Base-by-base conservation (phyloP, 495 filamentous ascomycete species). In the Apiosordaria backusii region DNA sequence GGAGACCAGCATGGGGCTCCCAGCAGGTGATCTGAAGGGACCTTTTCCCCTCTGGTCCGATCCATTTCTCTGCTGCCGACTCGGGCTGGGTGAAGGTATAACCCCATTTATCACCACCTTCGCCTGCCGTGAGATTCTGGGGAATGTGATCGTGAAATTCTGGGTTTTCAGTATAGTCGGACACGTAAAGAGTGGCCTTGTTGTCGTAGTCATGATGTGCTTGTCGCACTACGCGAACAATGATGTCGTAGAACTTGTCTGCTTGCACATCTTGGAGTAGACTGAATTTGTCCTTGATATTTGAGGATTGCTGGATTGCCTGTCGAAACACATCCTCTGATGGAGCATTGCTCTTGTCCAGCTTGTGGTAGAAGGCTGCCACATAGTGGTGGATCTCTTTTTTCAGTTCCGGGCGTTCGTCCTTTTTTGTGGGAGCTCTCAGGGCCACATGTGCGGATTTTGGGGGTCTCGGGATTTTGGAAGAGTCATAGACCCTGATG, bases 81-180 rank as follows among this genome's bases (percentile, higher is more conserved):
- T n/a, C 66, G 35, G 40, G 2, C 27, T 21, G 65, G 25, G 26
- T 58, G 4, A 63, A 60, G 13, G 66, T 73, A 65, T 80, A 75
- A 13, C 66, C 80, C 69, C 72, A 74, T 21, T 72, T 73, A 29
- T 80, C 76, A 26, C 19, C 58, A 68, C 71, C 40, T 16, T 23
- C 22, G 7, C 15, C 4, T 13, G 4, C 26, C 40, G 50, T 2
- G 23, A 61, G 78, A 71, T 40, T 78, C 18, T 80, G 77, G 66
- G 81, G 83, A 22, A 78, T 80, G 60, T 88, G 86, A 35, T 87
- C 76, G 55, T 82, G 86, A 22, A 98, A 85, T 29, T 70, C 64
- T 0, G 76, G 69, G 66, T 96, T 90, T 24, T 82, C 73, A 9
- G 93, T 96, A 76, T 96, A 99, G 74, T 99, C 95, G 0, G 91